Base-by-base conservation (phyloP, 176 grass and related monocot species). In the Zizania latifolia region DNA sequence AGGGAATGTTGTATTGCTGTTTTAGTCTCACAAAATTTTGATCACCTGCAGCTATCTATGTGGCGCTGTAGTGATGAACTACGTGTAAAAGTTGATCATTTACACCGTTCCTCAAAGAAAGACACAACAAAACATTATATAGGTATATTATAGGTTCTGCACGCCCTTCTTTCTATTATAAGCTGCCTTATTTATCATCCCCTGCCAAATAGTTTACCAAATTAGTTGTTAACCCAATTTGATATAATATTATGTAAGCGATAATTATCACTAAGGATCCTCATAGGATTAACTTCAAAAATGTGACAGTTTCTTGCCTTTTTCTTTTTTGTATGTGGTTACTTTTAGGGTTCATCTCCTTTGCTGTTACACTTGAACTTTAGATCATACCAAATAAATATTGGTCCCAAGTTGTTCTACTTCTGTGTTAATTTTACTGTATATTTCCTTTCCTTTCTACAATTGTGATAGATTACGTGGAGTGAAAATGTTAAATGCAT, bases 11-110 rank as follows among this genome's bases (percentile, higher is more conserved):
- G 19, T 30, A 62, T 51, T 44, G 21, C n/a, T 73, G 48, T 77
- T 41, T 80, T 48, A n/a, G 5, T 30, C 78, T 88, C 23, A 77
- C 13, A 24, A 53, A 45, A 31, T 85, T 33, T 83, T 58, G 53
- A 34, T 62, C 43, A 45, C 30, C 33, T 89, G 44, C 71, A 97
- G 94, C 64, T 97, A 53, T 97, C 94, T 69, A 97, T 97, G 94
- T 97, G 94, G 94, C 94, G 91, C 14, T 97, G 94, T 89, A 93
- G 81, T 68, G 86, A 89, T 8, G 94, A 97, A 83, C 82, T 97
- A 45, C 86, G 94, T 37, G 62, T 72, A 38, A 89, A 77, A 70
- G 84, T 75, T 5, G 86, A 93, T 82, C 24, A 74, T 40, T 81
- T 97, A 54, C 57, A 84, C 51, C 45, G 46, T 23, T 91, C 84